Base-by-base conservation (phyloP, 345 rosid genomes). In the Euphorbia peplus region DNA sequence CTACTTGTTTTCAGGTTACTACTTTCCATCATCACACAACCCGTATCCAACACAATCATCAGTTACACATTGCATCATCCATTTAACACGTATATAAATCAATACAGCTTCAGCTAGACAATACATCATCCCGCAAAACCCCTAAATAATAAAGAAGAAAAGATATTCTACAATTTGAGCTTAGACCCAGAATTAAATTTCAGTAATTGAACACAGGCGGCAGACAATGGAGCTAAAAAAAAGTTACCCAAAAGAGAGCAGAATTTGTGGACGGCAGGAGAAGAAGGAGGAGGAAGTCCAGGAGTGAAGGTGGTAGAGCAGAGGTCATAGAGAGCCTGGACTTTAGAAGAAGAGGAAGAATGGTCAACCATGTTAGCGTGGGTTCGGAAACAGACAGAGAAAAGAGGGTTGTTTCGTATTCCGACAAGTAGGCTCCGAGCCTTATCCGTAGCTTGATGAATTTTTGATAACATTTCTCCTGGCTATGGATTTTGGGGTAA, bases 161-260 rank as follows among this genome's bases (percentile, higher is more conserved):
- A 18, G 3, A 52, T 48, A 41, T 7, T 60, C 9, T 63, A 41
- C 10, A 48, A 48, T 13, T 68, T 32, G 63, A 70, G 58, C 52
- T 54, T 51, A 28, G 73, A 71, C 72, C 41, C 68, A 42, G 54
- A 30, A 57, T 7, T 25, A 57, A 28, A 28, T 15, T 18, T 29
- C 62, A 7, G 15, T 9, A 73, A 73, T 37, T 42, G 52, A 37
- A 50, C 39, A 66, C 75, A 78, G 72, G 68, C 74, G 57, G 3
- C 46, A 37, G 26, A 74, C 5, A 57, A 70, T 67, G 22, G 37
- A 73, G 42, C 62, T 46, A 64, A 73, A 28, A 51, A 14, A 71
- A 32, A 67, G 73, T 47, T 90, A 95, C 99, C 97, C 86, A 95
- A 32, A 15, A 88, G 82, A 76, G 92, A 91, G 74, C 77, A 73